Base-by-base conservation (phyloP, 495 filamentous ascomycete species). In the Penicillium coprophilum region DNA sequence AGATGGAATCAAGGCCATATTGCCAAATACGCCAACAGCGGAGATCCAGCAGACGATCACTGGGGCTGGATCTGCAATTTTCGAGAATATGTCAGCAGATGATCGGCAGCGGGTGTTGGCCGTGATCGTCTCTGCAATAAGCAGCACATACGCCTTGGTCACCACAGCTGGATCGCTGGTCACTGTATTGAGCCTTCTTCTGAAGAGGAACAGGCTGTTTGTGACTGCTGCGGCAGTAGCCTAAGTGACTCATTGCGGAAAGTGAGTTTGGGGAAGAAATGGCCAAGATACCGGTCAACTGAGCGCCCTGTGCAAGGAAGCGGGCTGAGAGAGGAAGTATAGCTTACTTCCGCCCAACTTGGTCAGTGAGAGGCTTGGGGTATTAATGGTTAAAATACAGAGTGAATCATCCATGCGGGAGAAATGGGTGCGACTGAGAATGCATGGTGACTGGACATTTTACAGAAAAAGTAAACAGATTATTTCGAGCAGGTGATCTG, bases 101-200 rank as follows among this genome's bases (percentile, higher is more conserved):
- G 53, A 74, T 9, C 63, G 69, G 46, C 34, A 46, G 1, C 43
- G 70, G 21, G 81, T 80, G 1, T 49, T 83, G n/a, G 53, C 68
- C 7, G 81, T 75, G 4, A 79, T 85, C 47, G 75, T 82, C 8
- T 28, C 66, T 24, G 76, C 79, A 4, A 82, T 84, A 73, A 70
- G 72, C 24, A 74, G 72, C 60, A 72, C 75, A 1, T 84, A 84
- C 62, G 70, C 78, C 7, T 59, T 85, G 6, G 72, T 79, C 15
- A 71, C 81, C 24, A 64, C 70, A 11, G 78, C 76, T 2, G 83
- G 82, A 9, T 74, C 71, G 0, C 24, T 84, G 50, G 65, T 71
- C 9, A 15, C 78, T 11, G 53, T 84, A 0, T 62, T 74, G n/a
- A 73, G 69, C n/a, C 12, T 78, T 15, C 61, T 63, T 17, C 81